Conservation (phyloP, 768 basidiomycete genomes). For the Tylopilus subfusipes region DNA sequence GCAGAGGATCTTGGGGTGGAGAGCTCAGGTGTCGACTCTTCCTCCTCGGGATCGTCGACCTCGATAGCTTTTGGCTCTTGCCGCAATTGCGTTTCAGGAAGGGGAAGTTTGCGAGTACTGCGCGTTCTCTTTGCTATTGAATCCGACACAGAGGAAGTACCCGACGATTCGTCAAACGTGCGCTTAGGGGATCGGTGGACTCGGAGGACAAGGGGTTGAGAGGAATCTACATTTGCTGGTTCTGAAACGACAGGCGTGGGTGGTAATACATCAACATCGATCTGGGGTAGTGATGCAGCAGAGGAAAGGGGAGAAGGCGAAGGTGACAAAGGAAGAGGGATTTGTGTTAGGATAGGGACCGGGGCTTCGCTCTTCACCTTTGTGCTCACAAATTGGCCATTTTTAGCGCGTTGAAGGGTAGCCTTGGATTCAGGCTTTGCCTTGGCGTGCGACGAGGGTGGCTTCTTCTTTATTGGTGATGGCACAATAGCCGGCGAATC, state of each 20-base stretch:
- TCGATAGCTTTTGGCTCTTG: conserved; percentile 20
- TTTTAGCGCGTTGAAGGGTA: conserved; percentile 17
- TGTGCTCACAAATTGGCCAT: conserved; percentile 20
- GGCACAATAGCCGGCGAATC: conserved; percentile 30
- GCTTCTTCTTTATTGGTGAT: conserved; percentile 35
- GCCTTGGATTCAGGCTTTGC: conserved; percentile 23
- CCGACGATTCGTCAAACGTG: conserved; percentile 55
- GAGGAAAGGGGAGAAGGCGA: conserved; percentile 36
- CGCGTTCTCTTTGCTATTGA: conserved; percentile 36
- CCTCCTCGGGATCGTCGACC: conserved; percentile 30
- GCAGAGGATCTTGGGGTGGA: conserved; percentile 36
- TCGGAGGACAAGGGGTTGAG: conserved; percentile 27
- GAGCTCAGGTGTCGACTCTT: conserved; percentile 40
- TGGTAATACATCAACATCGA: conserved; percentile 30
- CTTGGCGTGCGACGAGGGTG: conserved; percentile 31
- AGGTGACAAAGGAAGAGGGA: conserved; percentile 39
- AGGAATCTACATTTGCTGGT: conserved; percentile 7
- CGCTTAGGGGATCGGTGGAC: conserved; percentile 53
- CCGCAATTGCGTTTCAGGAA: conserved; percentile 10
- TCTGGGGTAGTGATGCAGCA: conserved; percentile 18
- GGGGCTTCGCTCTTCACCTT: conserved; percentile 21
- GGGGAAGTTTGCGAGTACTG: conserved; percentile 24
- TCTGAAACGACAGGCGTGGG: conserved; percentile 24
- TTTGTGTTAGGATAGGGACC: conserved; percentile 27
- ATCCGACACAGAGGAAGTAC: conserved; percentile 37